Conservation (phyloP, 768 basidiomycete species). For the Clathrus columnatus region DNA sequence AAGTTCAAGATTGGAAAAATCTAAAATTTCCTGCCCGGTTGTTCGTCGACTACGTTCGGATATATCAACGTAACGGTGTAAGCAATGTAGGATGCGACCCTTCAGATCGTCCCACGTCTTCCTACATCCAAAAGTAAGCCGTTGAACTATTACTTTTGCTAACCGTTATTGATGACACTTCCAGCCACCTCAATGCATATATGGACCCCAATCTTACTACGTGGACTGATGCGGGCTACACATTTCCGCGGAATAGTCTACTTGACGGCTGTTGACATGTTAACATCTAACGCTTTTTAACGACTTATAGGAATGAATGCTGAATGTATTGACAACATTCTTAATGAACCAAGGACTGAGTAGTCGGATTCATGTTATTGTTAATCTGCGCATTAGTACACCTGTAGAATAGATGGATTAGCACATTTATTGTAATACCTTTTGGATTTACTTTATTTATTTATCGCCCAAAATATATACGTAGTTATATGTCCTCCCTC, state of each 20-base stretch:
- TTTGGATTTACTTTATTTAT: neutral
- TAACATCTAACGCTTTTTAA: neutral
- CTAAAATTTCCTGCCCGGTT: slow-evolving; percentile 71
- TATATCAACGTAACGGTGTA: slow-evolving; percentile 75
- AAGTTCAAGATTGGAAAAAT: slow-evolving; percentile 59
- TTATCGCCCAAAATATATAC: neutral
- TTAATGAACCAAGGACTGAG: neutral
- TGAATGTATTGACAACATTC: too few relatives aligned
- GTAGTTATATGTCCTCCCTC: neutral
- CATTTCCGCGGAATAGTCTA: slow-evolving; percentile 59
- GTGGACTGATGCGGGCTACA: slow-evolving; percentile 70
- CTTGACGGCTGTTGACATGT: slow-evolving; percentile 25
- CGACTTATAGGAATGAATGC: neutral
- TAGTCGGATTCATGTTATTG: neutral
- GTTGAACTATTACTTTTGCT: slow-evolving; percentile 11
- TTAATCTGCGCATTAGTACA: neutral
- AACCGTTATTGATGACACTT: neutral
- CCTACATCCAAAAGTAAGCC: slow-evolving; percentile 64
- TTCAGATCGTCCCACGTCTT: slow-evolving; percentile 60
- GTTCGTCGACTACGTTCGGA: slow-evolving; percentile 84
- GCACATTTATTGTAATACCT: neutral
- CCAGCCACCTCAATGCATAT: slow-evolving; percentile 50
- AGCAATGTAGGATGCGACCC: slow-evolving; percentile 76
- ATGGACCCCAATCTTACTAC: slow-evolving; percentile 77
- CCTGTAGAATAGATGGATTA: neutral